Percentiles rank a stretch among this genome's conserved stretches.
phyloP scores from a whole-genome alignment of 768 basidiomycete genomes.

The Kwoniella sp. region DNA sequence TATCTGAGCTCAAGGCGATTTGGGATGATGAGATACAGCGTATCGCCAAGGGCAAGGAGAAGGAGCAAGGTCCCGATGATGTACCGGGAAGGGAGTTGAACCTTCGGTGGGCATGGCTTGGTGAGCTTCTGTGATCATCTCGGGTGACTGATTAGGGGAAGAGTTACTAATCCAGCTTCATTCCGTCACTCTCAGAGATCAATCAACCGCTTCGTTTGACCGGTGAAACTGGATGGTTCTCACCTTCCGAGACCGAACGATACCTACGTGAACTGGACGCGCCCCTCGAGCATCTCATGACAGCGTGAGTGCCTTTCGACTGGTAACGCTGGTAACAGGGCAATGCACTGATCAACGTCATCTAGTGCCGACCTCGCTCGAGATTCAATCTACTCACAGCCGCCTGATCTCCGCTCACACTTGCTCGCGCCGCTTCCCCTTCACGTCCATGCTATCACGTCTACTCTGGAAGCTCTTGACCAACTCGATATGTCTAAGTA shows the following conservation, averaged over 20 bases:
- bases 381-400: constrained; percentile 15
- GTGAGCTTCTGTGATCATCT: constrained; percentile 35
- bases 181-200: constrained; percentile 6
- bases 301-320: constrained; percentile 30
- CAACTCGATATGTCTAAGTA: constrained; percentile 2
- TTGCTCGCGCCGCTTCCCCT: constrained; percentile 19
- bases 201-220: constrained; percentile 7
- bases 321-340: neutral
- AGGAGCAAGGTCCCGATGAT: constrained; percentile 1
- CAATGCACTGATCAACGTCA: neutral
- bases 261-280: constrained; percentile 42
- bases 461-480: constrained; percentile 4
- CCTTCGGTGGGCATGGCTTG: constrained; percentile 38
- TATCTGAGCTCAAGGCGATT: constrained; percentile 1
- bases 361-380: constrained; percentile 36
- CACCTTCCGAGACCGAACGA: constrained; percentile 14
- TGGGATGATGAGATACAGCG: constrained; percentile 17
- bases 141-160: neutral
- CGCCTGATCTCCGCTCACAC: constrained; percentile 14
- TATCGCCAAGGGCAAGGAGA: constrained; percentile 1
- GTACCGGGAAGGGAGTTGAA: constrained; percentile 8
- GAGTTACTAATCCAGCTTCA: neutral
- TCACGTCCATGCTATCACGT: constrained; percentile 2
- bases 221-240: constrained; percentile 10
- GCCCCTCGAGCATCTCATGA: constrained; percentile 40